Evolutionary conservation across 2,329 filamentous ascomycete genomes (phyloP), one percentile per base, ranked within the genome.

Genomic region (Claviceps sp.): DNA sequence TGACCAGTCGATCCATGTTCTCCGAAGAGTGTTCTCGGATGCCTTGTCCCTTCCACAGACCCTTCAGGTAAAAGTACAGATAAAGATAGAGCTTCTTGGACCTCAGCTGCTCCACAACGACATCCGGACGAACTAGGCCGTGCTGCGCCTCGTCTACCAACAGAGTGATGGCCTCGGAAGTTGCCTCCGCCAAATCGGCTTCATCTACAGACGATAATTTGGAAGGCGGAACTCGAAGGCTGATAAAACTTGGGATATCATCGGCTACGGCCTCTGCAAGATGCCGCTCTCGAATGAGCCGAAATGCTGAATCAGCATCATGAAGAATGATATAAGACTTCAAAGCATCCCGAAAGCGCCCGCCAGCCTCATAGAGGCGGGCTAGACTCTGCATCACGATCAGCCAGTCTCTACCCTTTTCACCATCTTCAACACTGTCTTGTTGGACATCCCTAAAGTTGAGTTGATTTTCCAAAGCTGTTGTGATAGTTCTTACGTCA

Each of bases 121-220:
- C 77, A 3, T 81, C 76, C 0, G 89, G 86, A 30, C 79, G 81
- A 16, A 97, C 84, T 26, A 95, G 84, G 0, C 93, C 93, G 54
- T 91, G 86, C 57, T 90, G 85, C 1, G 90, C 90, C 68, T 97
- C 91, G 48, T 94, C 85, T 0, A 95, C 90, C 4, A 98, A 81
- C 7, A 97, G 71, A 1, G 82, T 82, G 50, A 96, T 86, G 1
- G 90, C 86, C 65, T 98, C 91, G 0, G 82, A 78, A 0, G 89
- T 93, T 4, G 85, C 77, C 53, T 86, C 82, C 62, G 89, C 87
- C 4, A 97, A 75, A 56, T 96, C 89, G 0, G 75, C 66, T 17
- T 81, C 69, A 0, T 80, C 72, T 59, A 89, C 85, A 5, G 76
- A 77, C 50, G 78, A 76, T 54, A 85, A 70, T 58, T 85, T 80